phyloP scores from a whole-genome alignment of 768 basidiomycete genomes.

The Lentinula boryana region DNA sequence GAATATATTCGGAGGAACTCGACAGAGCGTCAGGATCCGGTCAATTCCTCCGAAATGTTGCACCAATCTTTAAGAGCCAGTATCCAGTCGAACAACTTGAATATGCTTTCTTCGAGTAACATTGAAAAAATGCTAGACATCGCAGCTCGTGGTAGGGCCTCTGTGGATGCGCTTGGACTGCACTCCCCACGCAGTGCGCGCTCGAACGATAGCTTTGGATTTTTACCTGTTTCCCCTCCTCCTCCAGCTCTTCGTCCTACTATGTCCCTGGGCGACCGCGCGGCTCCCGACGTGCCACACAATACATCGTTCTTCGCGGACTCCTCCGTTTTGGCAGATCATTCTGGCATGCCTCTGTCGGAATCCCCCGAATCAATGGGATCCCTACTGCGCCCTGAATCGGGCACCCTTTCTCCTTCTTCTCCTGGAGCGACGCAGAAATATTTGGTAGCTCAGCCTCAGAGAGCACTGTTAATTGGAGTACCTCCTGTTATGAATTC shows the following conservation, averaged over 20 bases:
- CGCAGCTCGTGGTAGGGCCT: constrained; percentile 30
- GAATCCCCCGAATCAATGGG: constrained; percentile 5
- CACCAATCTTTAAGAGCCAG: background rate
- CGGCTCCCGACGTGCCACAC: background rate
- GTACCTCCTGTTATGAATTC: background rate
- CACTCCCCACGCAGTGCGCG: background rate
- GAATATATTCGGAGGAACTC: constrained; percentile 1
- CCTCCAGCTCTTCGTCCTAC: background rate
- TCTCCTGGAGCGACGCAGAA: background rate
- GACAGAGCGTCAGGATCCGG: background rate
- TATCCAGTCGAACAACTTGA: background rate
- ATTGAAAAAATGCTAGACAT: constrained; percentile 52
- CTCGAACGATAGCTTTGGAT: background rate
- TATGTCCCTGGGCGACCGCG: background rate
- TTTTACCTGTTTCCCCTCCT: background rate
- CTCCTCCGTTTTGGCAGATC: background rate
- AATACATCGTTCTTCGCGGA: constrained; percentile 4
- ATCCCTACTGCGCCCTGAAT: background rate
- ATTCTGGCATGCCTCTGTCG: background rate
- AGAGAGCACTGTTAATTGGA: background rate
- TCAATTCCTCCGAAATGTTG: background rate
- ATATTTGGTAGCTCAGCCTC: background rate
- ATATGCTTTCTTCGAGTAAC: constrained; percentile 20
- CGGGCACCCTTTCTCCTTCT: background rate
- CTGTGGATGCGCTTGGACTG: background rate